These are phyloP conservation scores for Backusella macrospora DNA, from an alignment of 192 early-diverging fungal genomes.

Conservation along the genomic window DNA sequence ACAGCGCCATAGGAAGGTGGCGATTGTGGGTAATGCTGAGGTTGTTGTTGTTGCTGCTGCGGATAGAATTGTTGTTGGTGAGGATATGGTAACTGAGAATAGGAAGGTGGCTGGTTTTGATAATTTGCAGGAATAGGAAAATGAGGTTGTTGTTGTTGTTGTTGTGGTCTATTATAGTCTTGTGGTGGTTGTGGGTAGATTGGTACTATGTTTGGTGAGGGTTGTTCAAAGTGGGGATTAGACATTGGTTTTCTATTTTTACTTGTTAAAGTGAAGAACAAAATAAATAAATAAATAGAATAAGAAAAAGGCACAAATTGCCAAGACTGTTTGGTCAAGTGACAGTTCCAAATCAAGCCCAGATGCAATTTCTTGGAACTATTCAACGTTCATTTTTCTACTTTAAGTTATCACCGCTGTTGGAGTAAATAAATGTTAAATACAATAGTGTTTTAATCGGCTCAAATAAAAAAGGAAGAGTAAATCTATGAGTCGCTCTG, in stretches of 20 bases:
- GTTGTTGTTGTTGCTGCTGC: neutral
- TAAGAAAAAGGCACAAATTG: neutral
- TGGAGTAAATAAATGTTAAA: no score
- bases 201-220: neutral
- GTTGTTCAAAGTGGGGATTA: neutral
- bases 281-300: neutral
- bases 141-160: neutral
- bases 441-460: no score
- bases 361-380: no score
- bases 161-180: neutral
- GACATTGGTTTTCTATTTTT: neutral
- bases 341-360: no score
- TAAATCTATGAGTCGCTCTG: no score
- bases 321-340: neutral
- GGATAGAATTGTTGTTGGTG: neutral
- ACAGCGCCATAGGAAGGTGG: constrained; percentile 2
- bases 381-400: no score
- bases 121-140: neutral
- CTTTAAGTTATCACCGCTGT: no score
- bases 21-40: neutral
- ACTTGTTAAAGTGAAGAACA: neutral
- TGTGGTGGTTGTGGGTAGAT: constrained; percentile 2
- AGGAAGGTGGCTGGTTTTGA: neutral
- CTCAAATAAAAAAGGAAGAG: no score
- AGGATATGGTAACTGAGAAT: neutral